Evolutionary conservation across 352 stramenopile species (phyloP).

Genomic region (Globisporangium recalcitrans): DNA sequence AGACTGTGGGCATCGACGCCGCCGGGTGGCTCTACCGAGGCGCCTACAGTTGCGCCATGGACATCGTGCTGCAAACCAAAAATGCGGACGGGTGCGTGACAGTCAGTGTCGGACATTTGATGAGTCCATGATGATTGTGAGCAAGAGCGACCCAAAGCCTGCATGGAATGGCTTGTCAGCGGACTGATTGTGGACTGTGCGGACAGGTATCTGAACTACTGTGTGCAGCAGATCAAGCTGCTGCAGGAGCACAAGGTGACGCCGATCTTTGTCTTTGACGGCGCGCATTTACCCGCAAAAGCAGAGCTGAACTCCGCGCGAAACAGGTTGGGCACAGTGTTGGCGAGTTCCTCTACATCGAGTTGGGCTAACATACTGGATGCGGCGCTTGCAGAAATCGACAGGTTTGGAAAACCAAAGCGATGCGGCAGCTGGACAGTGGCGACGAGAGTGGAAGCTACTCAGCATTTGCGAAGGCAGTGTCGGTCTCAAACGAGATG

Average conservation of each 20-base stretch:
- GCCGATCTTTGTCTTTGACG: constrained; percentile 92
- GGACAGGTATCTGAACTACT: constrained; percentile 80
- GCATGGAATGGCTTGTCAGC: not conserved
- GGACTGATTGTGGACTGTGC: not conserved
- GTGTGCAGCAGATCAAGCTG: constrained; percentile 84
- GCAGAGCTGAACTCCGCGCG: constrained; percentile 42
- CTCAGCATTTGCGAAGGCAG: constrained; percentile 38
- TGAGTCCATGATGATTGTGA: not conserved
- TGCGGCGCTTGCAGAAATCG: constrained; percentile 24
- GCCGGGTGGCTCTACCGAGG: constrained; percentile 88
- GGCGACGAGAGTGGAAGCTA: constrained; percentile 21
- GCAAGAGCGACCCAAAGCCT: too few relatives aligned
- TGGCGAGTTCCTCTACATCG: not conserved
- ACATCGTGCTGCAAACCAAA: constrained; percentile 62
- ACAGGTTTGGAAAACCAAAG: constrained; percentile 38
- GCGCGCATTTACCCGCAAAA: constrained; percentile 88
- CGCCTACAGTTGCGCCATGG: constrained; percentile 79
- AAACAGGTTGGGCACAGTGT: constrained; percentile 27
- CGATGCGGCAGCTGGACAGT: constrained; percentile 22
- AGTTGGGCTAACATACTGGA: not conserved
- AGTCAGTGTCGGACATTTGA: not conserved
- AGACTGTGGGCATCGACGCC: constrained; percentile 67
- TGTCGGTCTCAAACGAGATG: constrained; percentile 75
- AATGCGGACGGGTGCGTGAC: constrained; percentile 45
- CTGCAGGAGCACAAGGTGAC: constrained; percentile 80